Evolutionary conservation across 2,329 filamentous ascomycete genomes (phyloP).

Genomic region (Tolypocladium capitatum): DNA sequence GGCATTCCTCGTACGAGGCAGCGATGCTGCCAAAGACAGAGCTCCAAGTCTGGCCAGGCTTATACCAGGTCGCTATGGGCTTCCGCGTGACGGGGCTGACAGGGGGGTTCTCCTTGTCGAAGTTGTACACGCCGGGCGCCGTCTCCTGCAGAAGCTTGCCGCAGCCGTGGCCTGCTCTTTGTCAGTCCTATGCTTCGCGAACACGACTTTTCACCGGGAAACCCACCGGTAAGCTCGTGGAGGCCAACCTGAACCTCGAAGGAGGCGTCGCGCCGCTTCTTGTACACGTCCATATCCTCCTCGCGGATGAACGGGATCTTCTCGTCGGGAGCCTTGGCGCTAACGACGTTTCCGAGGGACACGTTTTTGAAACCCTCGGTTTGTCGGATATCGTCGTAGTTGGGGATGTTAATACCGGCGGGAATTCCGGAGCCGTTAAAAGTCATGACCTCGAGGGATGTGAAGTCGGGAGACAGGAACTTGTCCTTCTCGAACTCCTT

Average conservation of each 20-base stretch:
- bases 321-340: slow-evolving; percentile 83
- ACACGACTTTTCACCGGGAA: background rate
- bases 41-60: slow-evolving; percentile 89
- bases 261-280: slow-evolving; percentile 70
- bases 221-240: slow-evolving; percentile 59
- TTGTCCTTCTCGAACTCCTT: slow-evolving; percentile 90
- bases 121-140: slow-evolving; percentile 70
- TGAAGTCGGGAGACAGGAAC: slow-evolving; percentile 92
- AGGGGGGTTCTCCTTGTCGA: slow-evolving; percentile 70
- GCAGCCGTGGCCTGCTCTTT: slow-evolving; percentile 59
- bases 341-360: slow-evolving; percentile 83
- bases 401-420: slow-evolving; percentile 55
- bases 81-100: slow-evolving; percentile 66
- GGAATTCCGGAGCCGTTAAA: slow-evolving; percentile 56
- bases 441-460: slow-evolving; percentile 78
- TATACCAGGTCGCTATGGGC: slow-evolving; percentile 74
- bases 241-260: slow-evolving; percentile 96
- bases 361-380: slow-evolving; percentile 86
- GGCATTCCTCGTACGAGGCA: slow-evolving; percentile 85
- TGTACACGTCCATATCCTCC: slow-evolving; percentile 63
- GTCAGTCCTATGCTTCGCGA: slow-evolving; percentile 5
- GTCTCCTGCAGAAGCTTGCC: slow-evolving; percentile 92
- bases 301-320: slow-evolving; percentile 81
- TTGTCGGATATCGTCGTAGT: slow-evolving; percentile 68
- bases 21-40: slow-evolving; percentile 82